A percentile compares a stretch with the other conserved stretches of the same genome.
Evolutionary conservation across 1,284 basidiomycete species (phyloP).

Genomic region (Mycena sp.): DNA sequence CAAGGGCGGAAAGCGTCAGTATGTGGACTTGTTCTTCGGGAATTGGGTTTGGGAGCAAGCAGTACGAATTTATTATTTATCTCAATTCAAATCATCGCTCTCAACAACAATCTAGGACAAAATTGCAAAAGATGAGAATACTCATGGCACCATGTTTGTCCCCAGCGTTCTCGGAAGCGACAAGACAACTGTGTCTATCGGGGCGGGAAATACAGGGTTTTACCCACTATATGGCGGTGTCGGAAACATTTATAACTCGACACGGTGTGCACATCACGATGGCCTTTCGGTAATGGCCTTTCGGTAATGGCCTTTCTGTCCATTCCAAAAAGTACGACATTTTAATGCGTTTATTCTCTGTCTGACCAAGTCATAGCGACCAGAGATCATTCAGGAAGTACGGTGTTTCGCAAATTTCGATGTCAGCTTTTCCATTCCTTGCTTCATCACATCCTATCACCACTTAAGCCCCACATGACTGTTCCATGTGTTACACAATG

Average conservation of each 20-base stretch:
- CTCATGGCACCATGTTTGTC: slow-evolving; percentile 34
- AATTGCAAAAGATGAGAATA: slow-evolving; percentile 29
- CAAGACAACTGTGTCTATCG: slow-evolving; percentile 43
- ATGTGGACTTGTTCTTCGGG: slow-evolving; percentile 45
- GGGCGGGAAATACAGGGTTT: slow-evolving; percentile 36
- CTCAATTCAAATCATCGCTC: too few species aligned
- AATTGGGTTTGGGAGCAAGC: slow-evolving; percentile 46
- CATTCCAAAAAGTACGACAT: slow-evolving; percentile 37
- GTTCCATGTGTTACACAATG: slow-evolving; percentile 27
- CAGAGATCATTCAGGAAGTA: slow-evolving; percentile 16
- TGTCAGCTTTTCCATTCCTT: slow-evolving; percentile 34
- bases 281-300: slow-evolving; percentile 27
- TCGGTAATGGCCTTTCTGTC: slow-evolving; percentile 37
- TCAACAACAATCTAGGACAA: neutral
- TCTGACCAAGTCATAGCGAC: slow-evolving; percentile 4
- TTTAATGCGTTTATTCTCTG: neutral
- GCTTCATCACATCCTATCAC: slow-evolving; percentile 10
- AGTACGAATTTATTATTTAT: neutral
- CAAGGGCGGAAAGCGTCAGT: slow-evolving; percentile 30
- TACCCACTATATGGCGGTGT: slow-evolving; percentile 37
- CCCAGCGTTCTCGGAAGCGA: slow-evolving; percentile 39
- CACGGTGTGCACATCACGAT: slow-evolving; percentile 33
- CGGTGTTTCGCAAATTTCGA: slow-evolving; percentile 26
- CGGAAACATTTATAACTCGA: slow-evolving; percentile 35
- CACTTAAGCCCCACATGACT: slow-evolving; percentile 28